Percentiles rank a stretch among this genome's conserved stretches.
Evolutionary conservation across 805 yeast genomes (phyloP).

Genomic region (Brettanomyces naardenensis): DNA sequence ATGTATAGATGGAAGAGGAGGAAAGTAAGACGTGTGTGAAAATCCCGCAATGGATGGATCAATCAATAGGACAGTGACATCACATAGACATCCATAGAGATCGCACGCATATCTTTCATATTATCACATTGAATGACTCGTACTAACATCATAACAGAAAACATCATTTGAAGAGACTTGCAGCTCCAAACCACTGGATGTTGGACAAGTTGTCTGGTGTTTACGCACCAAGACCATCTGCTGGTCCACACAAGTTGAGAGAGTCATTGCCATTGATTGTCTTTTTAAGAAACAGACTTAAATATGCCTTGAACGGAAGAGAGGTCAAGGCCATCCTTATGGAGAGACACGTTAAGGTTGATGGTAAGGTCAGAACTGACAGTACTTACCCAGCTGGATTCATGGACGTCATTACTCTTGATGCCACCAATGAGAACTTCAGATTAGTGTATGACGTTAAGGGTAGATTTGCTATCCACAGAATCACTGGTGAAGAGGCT

Average conservation of each 20-base stretch:
- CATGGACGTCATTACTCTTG: constrained; percentile 97
- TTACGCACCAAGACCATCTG: constrained; percentile 99
- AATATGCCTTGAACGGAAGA: constrained; percentile 98
- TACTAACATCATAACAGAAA: constrained; percentile 44
- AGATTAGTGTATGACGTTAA: constrained; percentile 97
- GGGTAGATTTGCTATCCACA: constrained; percentile 99
- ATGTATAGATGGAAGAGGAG: constrained; percentile 26
- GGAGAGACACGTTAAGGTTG: constrained; percentile 98
- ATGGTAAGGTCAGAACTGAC: constrained; percentile 99
- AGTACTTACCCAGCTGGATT: constrained; percentile 98
- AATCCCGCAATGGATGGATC: neutral
- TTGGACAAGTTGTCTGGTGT: constrained; percentile 99
- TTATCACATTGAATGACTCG: neutral
- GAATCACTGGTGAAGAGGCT: constrained; percentile 98
- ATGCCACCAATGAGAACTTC: constrained; percentile 99
- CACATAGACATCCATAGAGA: neutral
- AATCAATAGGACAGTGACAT: neutral
- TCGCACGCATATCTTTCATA: no score
- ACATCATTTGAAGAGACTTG: constrained; percentile 99
- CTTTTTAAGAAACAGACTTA: constrained; percentile 96
- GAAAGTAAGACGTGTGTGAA: neutral
- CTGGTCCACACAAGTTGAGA: constrained; percentile 99
- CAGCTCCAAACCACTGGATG: constrained; percentile 99
- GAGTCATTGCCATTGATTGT: constrained; percentile 96
- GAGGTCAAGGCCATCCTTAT: constrained; percentile 96